Conservation (phyloP, 2,329 filamentous ascomycete genomes). For the Fusarium cyanostomum region DNA sequence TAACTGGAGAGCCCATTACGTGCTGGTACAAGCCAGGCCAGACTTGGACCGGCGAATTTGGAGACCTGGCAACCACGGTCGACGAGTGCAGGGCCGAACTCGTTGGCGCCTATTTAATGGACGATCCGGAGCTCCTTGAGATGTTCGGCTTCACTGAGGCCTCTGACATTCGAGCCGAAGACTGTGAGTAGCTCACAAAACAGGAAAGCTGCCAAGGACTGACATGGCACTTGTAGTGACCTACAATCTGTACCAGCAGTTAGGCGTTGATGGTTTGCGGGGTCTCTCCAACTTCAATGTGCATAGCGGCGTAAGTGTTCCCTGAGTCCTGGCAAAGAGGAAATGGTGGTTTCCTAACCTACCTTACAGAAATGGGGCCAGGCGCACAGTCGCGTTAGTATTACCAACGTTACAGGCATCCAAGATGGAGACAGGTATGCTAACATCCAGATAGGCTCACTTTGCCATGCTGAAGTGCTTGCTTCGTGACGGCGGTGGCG, state of each 20-base stretch:
- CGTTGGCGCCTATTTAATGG: slow-evolving; percentile 55
- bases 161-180: slow-evolving; percentile 49
- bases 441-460: slow-evolving; percentile 59
- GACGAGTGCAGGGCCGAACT: slow-evolving; percentile 63
- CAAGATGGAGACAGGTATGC: not conserved
- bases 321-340: not conserved
- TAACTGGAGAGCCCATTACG: slow-evolving; percentile 62
- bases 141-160: slow-evolving; percentile 53
- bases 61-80: slow-evolving; percentile 65
- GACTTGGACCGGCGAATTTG: slow-evolving; percentile 71
- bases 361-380: slow-evolving; percentile 55
- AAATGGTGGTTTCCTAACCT: not conserved
- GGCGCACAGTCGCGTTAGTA: slow-evolving; percentile 50
- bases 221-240: slow-evolving; percentile 2
- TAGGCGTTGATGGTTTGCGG: slow-evolving; percentile 53
- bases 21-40: slow-evolving; percentile 70
- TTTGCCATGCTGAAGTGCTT: slow-evolving; percentile 71
- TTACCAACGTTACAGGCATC: not conserved
- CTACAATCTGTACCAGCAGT: no score
- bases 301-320: slow-evolving; percentile 42
- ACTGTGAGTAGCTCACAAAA: slow-evolving; percentile 44
- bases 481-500: slow-evolving; percentile 61
- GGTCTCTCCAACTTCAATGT: slow-evolving; percentile 52
- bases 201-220: slow-evolving; percentile 2
- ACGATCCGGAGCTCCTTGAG: slow-evolving; percentile 53